Conservation (phyloP, 768 basidiomycete species). For the Mycena pura region DNA sequence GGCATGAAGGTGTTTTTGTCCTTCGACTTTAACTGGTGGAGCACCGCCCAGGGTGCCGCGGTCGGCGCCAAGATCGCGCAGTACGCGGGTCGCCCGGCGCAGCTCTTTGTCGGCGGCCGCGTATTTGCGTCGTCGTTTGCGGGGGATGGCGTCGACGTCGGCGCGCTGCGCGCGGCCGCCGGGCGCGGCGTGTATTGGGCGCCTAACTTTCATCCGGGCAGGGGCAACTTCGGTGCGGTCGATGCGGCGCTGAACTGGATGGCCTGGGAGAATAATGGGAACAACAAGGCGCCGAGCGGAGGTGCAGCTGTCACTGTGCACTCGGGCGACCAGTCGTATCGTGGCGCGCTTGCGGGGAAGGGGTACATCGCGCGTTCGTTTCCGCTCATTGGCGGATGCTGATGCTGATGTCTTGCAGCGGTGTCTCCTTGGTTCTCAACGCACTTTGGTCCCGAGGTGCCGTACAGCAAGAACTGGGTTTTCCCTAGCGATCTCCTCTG, state of each 20-base stretch:
- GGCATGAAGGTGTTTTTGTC: slow-evolving; percentile 45
- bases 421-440: slow-evolving; percentile 61
- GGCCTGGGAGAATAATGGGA: slow-evolving; percentile 25
- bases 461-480: slow-evolving; percentile 31
- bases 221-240: slow-evolving; percentile 16
- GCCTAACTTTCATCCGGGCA: slow-evolving; percentile 28
- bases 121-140: slow-evolving; percentile 52
- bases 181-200: slow-evolving; percentile 19
- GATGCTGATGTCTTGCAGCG: slow-evolving; percentile 17
- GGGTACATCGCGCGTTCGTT: slow-evolving; percentile 29
- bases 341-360: slow-evolving; percentile 17
- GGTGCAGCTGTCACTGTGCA: slow-evolving; percentile 15
- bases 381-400: background rate
- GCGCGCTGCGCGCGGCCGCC: slow-evolving; percentile 14
- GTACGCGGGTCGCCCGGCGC: slow-evolving; percentile 47
- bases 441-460: slow-evolving; percentile 29
- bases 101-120: slow-evolving; percentile 44
- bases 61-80: slow-evolving; percentile 44
- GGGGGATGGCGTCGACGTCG: slow-evolving; percentile 42
- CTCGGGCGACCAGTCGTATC: slow-evolving; percentile 19
- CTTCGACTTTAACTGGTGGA: slow-evolving; percentile 39
- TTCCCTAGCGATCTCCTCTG: slow-evolving; percentile 29
- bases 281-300: slow-evolving; percentile 25
- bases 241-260: slow-evolving; percentile 30
- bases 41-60: slow-evolving; percentile 29